A percentile compares a stretch with the other conserved stretches of the same genome.
These are phyloP conservation scores for Fusarium camptoceras DNA, from an alignment of 2,329 filamentous ascomycete species.

Conservation along the genomic window DNA sequence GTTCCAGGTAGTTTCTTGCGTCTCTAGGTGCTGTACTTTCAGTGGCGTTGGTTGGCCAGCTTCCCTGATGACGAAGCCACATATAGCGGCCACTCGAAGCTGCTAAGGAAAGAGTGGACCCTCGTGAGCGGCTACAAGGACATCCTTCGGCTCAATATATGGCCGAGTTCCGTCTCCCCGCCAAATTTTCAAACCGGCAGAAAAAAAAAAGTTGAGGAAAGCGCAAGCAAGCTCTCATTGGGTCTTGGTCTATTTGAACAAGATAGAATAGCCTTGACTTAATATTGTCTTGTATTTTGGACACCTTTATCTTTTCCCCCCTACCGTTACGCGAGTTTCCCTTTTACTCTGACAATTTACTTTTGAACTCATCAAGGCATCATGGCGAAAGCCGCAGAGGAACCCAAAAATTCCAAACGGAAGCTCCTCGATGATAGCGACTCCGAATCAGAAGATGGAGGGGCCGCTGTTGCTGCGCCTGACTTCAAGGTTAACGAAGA, in stretches of 20 bases:
- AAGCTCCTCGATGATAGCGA: conserved; percentile 68
- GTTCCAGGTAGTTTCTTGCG: conserved; percentile 25
- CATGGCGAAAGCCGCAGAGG: conserved; percentile 45
- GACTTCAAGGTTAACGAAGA: conserved; percentile 89
- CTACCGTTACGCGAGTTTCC: background rate
- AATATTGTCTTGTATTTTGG: conserved; percentile 7
- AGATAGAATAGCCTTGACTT: conserved; percentile 29
- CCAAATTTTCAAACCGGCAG: conserved; percentile 50
- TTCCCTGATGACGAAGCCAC: conserved; percentile 46
- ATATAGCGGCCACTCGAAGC: conserved; percentile 16
- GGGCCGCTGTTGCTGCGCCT: conserved; percentile 53
- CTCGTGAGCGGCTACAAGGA: conserved; percentile 19
- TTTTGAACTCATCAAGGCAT: background rate
- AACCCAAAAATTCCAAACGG: conserved; percentile 57
- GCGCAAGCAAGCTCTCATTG: conserved; percentile 31
- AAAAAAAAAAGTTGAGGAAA: conserved; percentile 48
- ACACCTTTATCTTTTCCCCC: background rate
- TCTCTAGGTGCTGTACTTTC: conserved; percentile 2
- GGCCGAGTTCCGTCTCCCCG: conserved; percentile 41
- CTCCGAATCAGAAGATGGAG: conserved; percentile 60
- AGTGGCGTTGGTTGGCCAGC: conserved; percentile 44
- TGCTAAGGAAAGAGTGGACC: background rate
- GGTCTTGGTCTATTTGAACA: conserved; percentile 24
- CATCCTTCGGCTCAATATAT: conserved; percentile 8
- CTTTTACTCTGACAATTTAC: background rate